These are phyloP conservation scores for Gossypium davidsonii DNA, from an alignment of 441 rosid species.

Conservation along the genomic window DNA sequence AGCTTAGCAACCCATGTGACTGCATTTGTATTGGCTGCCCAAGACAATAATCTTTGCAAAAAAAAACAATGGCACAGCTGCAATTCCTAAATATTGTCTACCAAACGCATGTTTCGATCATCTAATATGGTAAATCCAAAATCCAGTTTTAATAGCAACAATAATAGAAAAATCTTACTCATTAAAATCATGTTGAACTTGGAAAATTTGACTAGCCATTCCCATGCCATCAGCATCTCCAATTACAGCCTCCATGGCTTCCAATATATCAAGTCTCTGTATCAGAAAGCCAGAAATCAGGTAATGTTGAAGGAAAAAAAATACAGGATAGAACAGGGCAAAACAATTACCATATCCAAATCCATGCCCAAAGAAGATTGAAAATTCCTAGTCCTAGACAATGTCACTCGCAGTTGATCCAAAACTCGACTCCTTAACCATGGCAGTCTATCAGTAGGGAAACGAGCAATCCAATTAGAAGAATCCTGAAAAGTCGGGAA, in stretches of 20 bases:
- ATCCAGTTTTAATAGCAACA: neutral
- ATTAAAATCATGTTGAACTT: slow-evolving; percentile 67
- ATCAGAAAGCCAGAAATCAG: slow-evolving; percentile 17
- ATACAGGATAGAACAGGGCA: neutral
- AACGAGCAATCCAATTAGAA: slow-evolving; percentile 45
- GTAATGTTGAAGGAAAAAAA: neutral
- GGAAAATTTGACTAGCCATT: slow-evolving; percentile 32
- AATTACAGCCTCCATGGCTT: slow-evolving; percentile 59
- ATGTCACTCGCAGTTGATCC: slow-evolving; percentile 33
- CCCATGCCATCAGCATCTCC: slow-evolving; percentile 36
- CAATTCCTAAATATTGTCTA: neutral
- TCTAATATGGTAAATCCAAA: slow-evolving; percentile 3
- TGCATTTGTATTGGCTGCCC: neutral
- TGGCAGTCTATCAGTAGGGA: slow-evolving; percentile 38
- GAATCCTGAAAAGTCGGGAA: slow-evolving; percentile 32
- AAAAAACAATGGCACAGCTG: neutral
- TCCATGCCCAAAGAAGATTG: slow-evolving; percentile 63
- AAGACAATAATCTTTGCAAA: neutral
- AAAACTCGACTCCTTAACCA: slow-evolving; percentile 41
- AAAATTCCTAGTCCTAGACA: slow-evolving; percentile 34
- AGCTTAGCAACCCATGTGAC: neutral
- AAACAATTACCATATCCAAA: slow-evolving; percentile 47
- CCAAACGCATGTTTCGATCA: neutral
- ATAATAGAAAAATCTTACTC: slow-evolving; percentile 46
- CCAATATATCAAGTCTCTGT: slow-evolving; percentile 74